Percentiles rank a stretch among this genome's conserved stretches.
phyloP scores from a whole-genome alignment of 257 asterid genomes.

The Fraxinus cuspidata region DNA sequence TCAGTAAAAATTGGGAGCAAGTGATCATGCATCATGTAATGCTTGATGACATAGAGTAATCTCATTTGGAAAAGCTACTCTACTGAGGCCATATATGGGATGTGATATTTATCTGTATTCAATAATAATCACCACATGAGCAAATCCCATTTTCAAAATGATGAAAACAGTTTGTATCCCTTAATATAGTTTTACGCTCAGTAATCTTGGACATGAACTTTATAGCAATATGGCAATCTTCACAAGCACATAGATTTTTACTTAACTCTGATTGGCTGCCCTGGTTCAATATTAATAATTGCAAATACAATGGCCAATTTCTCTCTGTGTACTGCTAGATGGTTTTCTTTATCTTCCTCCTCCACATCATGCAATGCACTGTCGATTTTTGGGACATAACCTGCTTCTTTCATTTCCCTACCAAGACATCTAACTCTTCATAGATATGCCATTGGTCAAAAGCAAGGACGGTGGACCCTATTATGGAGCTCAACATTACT shows the following conservation, averaged over 20 bases:
- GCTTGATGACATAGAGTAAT: not conserved
- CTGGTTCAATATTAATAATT: constrained; percentile 54
- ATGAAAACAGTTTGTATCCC: constrained; percentile 85
- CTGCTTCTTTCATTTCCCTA: constrained; percentile 75
- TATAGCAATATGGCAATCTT: constrained; percentile 80
- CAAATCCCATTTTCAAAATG: constrained; percentile 75
- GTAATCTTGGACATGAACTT: constrained; percentile 75
- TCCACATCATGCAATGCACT: constrained; percentile 81
- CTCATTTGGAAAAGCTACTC: not conserved
- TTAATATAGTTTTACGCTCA: constrained; percentile 56
- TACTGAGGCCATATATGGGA: not conserved
- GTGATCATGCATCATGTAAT: not conserved
- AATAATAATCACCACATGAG: constrained; percentile 93
- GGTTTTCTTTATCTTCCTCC: constrained; percentile 93
- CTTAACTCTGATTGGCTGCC: constrained; percentile 65
- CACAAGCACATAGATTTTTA: constrained; percentile 82
- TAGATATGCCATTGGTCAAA: constrained; percentile 79
- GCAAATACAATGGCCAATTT: constrained; percentile 84
- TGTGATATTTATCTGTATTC: constrained; percentile 25
- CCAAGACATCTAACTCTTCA: constrained; percentile 56
- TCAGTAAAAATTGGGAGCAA: not conserved
- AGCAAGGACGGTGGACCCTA: constrained; percentile 67
- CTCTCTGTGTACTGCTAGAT: constrained; percentile 79
- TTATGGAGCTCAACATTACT: constrained; percentile 71
- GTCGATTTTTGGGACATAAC: constrained; percentile 72